Evolutionary conservation across 2,329 filamentous ascomycete species (phyloP).

Genomic region (Monosporascus ibericus): DNA sequence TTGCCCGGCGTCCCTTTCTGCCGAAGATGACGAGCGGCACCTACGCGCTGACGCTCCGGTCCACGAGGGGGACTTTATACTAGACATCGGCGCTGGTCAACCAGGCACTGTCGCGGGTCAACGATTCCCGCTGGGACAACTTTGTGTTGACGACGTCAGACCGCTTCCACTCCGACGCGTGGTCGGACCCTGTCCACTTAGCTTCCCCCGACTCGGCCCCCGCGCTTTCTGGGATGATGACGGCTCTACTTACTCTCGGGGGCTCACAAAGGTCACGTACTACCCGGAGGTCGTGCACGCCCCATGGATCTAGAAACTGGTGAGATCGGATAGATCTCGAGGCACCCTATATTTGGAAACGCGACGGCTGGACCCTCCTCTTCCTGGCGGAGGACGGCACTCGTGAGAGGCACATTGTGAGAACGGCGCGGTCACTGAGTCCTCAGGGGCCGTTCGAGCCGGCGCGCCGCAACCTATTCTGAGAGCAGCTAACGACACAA

Average conservation of each 20-base stretch:
- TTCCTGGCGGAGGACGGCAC: constrained; percentile 37
- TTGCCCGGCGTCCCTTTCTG: constrained; percentile 22
- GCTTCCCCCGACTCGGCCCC: constrained; percentile 22
- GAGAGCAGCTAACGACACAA: constrained; percentile 11
- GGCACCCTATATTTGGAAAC: constrained; percentile 33
- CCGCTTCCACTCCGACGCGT: constrained; percentile 16
- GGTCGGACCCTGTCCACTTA: constrained; percentile 26
- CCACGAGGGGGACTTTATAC: constrained; percentile 27
- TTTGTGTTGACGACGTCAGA: constrained; percentile 23
- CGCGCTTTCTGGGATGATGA: constrained; percentile 25
- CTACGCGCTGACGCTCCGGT: constrained; percentile 30
- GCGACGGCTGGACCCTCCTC: constrained; percentile 31
- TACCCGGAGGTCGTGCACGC: constrained; percentile 1
- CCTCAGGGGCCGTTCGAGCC: constrained; percentile 26
- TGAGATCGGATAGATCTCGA: constrained; percentile 12
- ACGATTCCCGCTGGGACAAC: constrained; percentile 18
- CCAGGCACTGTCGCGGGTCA: constrained; percentile 12
- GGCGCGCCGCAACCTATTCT: constrained; percentile 20
- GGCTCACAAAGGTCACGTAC: background rate
- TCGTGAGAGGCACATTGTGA: constrained; percentile 22
- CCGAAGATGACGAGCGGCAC: constrained; percentile 9
- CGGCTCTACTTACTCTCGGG: constrained; percentile 1
- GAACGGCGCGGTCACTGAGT: constrained; percentile 19
- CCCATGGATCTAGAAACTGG: background rate
- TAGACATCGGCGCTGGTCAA: constrained; percentile 22